Percentiles rank a stretch among this genome's conserved stretches.
Conservation (phyloP, 495 filamentous ascomycete species). For the Hypoxylon trugodes region DNA sequence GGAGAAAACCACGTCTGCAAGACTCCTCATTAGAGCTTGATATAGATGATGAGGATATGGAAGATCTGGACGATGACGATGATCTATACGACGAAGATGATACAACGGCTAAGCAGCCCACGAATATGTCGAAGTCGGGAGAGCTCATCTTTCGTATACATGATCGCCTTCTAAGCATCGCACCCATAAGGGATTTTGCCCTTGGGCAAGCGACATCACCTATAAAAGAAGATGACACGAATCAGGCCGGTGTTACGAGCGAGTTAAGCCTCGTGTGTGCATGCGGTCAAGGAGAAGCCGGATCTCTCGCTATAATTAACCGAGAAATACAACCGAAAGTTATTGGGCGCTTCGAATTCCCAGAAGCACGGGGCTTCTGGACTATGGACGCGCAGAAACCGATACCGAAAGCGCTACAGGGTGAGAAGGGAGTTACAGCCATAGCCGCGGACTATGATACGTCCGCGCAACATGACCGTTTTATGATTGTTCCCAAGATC, state of each 20-base stretch:
- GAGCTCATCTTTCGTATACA: conserved; percentile 78
- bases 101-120: conserved; percentile 32
- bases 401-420: conserved; percentile 60
- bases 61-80: conserved; percentile 63
- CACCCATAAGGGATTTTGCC: conserved; percentile 71
- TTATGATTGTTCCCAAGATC: conserved; percentile 73
- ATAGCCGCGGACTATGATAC: conserved; percentile 60
- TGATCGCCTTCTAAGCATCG: conserved; percentile 78
- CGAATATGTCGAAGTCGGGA: conserved; percentile 52
- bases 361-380: conserved; percentile 70
- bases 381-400: conserved; percentile 68
- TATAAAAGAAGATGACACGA: conserved; percentile 54
- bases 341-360: conserved; percentile 68
- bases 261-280: conserved; percentile 76
- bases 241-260: conserved; percentile 54
- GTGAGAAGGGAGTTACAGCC: conserved; percentile 56
- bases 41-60: conserved; percentile 67
- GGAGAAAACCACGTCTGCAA: conserved; percentile 53
- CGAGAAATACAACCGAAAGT: conserved; percentile 74
- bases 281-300: conserved; percentile 72
- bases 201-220: conserved; percentile 22
- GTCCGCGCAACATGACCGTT: conserved; percentile 68
- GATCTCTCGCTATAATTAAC: conserved; percentile 77
- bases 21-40: conserved; percentile 48
- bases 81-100: conserved; percentile 77